phyloP scores from a whole-genome alignment of 1,284 basidiomycete species.

The Boletus mariae region DNA sequence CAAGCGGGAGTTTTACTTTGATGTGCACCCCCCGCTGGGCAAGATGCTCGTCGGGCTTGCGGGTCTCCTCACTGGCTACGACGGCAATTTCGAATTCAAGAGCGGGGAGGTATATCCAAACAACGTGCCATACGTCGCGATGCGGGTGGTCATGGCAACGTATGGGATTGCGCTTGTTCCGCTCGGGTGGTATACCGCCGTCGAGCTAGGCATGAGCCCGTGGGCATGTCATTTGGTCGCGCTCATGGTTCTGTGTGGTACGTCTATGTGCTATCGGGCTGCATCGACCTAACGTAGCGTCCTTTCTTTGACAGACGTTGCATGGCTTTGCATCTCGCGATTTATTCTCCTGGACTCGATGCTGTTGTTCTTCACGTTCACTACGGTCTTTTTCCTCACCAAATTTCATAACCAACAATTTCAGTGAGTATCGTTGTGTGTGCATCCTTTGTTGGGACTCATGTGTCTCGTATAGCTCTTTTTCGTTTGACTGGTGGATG shows the following conservation, averaged over 20 bases:
- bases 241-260: slow-evolving; percentile 89
- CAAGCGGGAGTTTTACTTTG: slow-evolving; percentile 94
- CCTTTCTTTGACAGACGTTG: slow-evolving; percentile 65
- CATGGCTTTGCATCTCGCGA: slow-evolving; percentile 93
- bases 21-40: slow-evolving; percentile 96
- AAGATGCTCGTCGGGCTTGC: slow-evolving; percentile 98
- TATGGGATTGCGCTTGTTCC: slow-evolving; percentile 97
- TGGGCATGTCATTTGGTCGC: slow-evolving; percentile 90
- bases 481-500: slow-evolving; percentile 94
- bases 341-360: slow-evolving; percentile 98
- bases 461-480: slow-evolving; percentile 54
- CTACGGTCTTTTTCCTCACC: slow-evolving; percentile 90
- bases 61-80: slow-evolving; percentile 87
- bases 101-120: slow-evolving; percentile 86
- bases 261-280: slow-evolving; percentile 28
- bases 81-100: slow-evolving; percentile 93
- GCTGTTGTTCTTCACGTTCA: slow-evolving; percentile 97
- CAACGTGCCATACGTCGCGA: slow-evolving; percentile 86
- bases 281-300: background rate
- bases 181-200: slow-evolving; percentile 92
- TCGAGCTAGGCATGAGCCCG: slow-evolving; percentile 91
- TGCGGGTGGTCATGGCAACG: slow-evolving; percentile 91
- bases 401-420: slow-evolving; percentile 98
- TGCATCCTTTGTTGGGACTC: background rate
- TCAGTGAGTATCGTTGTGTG: slow-evolving; percentile 51